A percentile compares a stretch with the other conserved stretches of the same genome.
Evolutionary conservation across 2,329 filamentous ascomycete species (phyloP).

Genomic region (Volutella citrinella): DNA sequence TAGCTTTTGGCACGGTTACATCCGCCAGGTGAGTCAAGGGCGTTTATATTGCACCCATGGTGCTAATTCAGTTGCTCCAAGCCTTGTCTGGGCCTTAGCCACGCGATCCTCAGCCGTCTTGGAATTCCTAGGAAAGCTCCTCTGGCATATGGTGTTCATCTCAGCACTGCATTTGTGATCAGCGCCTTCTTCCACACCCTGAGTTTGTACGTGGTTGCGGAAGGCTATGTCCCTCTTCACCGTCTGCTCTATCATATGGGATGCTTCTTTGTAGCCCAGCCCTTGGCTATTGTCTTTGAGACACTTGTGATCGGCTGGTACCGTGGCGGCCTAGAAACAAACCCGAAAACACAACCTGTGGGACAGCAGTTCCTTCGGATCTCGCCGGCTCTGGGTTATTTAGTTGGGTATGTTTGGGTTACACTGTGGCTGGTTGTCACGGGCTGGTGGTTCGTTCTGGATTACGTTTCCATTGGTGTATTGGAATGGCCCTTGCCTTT

Average conservation of each 20-base stretch:
- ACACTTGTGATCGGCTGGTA: neutral
- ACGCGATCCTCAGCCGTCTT: neutral
- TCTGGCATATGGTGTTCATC: constrained; percentile 7
- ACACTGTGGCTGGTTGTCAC: constrained; percentile 8
- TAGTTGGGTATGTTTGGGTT: constrained; percentile 11
- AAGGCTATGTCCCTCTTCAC: neutral
- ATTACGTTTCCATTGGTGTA: constrained; percentile 8
- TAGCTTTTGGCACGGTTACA: constrained; percentile 15
- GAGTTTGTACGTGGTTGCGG: constrained; percentile 8
- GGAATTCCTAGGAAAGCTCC: constrained; percentile 2
- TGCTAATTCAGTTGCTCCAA: neutral
- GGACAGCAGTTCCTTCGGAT: neutral
- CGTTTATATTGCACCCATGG: fast-evolving
- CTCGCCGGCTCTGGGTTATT: neutral
- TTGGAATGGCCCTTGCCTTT: constrained; percentile 10
- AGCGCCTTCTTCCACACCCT: constrained; percentile 12
- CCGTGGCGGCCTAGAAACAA: neutral
- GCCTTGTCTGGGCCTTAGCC: constrained; percentile 9
- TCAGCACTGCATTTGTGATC: constrained; percentile 9
- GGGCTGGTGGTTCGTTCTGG: constrained; percentile 11
- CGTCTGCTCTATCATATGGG: constrained; percentile 3
- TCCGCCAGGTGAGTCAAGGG: constrained; percentile 6
- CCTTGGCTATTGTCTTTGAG: constrained; percentile 4
- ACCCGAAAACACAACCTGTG: neutral
- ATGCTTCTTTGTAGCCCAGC: constrained; percentile 9